Conservation (phyloP, 768 basidiomycete species). For the Lepiota venenata region DNA sequence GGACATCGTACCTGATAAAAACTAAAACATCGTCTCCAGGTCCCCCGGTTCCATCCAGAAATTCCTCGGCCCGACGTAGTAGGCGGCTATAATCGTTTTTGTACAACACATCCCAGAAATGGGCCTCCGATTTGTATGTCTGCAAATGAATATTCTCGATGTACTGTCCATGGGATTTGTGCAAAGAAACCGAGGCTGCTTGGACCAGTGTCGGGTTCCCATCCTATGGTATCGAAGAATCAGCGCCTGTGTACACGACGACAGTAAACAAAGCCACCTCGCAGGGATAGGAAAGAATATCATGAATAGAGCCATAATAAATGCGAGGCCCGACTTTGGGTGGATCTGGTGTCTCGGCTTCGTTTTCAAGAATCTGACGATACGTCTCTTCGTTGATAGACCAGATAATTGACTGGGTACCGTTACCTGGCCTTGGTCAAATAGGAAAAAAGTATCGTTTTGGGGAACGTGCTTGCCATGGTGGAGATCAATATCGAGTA, state of each 20-base stretch:
- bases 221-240: constrained; percentile 45
- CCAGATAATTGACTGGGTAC: constrained; percentile 91
- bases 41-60: constrained; percentile 64
- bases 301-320: constrained; percentile 93
- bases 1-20: constrained; percentile 71
- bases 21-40: constrained; percentile 70
- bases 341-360: constrained; percentile 30
- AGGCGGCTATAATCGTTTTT: constrained; percentile 58
- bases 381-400: constrained; percentile 88
- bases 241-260: not conserved
- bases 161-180: constrained; percentile 81
- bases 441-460: not conserved
- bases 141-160: constrained; percentile 86
- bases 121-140: constrained; percentile 62
- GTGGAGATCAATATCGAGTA: constrained; percentile 92
- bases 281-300: constrained; percentile 89
- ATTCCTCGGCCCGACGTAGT: constrained; percentile 64
- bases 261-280: constrained; percentile 47
- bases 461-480: constrained; percentile 50
- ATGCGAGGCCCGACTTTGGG: constrained; percentile 50
- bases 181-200: constrained; percentile 80
- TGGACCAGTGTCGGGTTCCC: constrained; percentile 76
- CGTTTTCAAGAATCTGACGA: constrained; percentile 57
- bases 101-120: constrained; percentile 79
- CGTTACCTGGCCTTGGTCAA: constrained; percentile 62